A percentile compares a stretch with the other conserved stretches of the same genome.
phyloP scores from a whole-genome alignment of 768 basidiomycete species.

The Pholiota conissans region DNA sequence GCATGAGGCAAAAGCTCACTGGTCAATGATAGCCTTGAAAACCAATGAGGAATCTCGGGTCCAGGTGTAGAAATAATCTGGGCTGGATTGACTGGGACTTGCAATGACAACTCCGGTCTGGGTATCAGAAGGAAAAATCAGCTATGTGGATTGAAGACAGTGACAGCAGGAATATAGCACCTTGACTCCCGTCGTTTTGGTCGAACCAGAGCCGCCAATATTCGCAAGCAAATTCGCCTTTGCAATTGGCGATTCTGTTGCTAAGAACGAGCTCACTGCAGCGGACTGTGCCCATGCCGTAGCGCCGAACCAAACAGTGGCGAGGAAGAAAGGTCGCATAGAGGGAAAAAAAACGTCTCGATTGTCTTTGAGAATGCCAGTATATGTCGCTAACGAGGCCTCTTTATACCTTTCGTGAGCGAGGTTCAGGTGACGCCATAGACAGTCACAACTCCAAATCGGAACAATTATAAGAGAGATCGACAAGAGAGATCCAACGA shows the following conservation, averaged over 20 bases:
- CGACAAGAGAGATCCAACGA: constrained; percentile 3
- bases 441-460: background rate
- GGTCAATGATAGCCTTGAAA: constrained; percentile 52
- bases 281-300: constrained; percentile 24
- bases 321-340: constrained; percentile 33
- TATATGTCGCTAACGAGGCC: background rate
- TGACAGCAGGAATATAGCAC: constrained; percentile 18
- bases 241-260: constrained; percentile 52
- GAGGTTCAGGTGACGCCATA: background rate
- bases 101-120: constrained; percentile 59
- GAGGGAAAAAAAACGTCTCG: constrained; percentile 1
- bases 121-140: constrained; percentile 31
- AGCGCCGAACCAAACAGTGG: constrained; percentile 23
- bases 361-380: background rate
- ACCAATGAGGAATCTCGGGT: constrained; percentile 74
- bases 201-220: constrained; percentile 54
- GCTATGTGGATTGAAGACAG: constrained; percentile 9
- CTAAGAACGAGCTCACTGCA: constrained; percentile 49
- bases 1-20: constrained; percentile 30
- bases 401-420: constrained; percentile 3
- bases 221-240: constrained; percentile 65
- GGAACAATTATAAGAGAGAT: background rate
- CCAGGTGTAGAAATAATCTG: constrained; percentile 79
- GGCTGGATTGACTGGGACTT: constrained; percentile 50
- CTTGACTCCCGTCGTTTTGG: constrained; percentile 48